phyloP scores from a whole-genome alignment of 176 grass and related monocot species.

The Eleusine indica region DNA sequence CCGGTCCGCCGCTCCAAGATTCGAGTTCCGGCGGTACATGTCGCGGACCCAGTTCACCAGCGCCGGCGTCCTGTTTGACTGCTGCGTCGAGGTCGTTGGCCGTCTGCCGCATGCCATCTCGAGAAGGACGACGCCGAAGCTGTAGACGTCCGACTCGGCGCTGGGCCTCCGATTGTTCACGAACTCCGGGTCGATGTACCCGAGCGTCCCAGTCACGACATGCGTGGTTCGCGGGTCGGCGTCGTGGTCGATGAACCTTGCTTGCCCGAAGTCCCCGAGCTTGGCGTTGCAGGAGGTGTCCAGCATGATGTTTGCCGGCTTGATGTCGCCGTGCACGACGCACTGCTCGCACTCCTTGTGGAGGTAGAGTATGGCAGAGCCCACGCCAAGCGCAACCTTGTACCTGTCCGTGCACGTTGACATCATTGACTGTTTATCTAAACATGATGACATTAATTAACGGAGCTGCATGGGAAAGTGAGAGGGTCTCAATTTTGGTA shows the following conservation, averaged over 20 bases:
- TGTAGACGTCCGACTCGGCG: slow-evolving; percentile 27
- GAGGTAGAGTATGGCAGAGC: not conserved
- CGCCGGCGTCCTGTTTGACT: not conserved
- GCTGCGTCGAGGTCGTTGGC: not conserved
- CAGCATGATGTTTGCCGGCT: slow-evolving; percentile 21
- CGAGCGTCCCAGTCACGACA: not conserved
- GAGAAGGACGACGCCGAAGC: slow-evolving; percentile 41
- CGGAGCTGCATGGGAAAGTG: too few relatives aligned
- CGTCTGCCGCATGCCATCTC: not conserved
- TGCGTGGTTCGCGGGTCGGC: not conserved
- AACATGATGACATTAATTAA: too few relatives aligned
- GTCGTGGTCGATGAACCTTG: not conserved
- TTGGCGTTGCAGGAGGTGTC: not conserved
- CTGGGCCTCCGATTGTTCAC: not conserved
- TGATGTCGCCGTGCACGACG: slow-evolving; percentile 17
- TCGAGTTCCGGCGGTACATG: not conserved
- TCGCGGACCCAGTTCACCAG: slow-evolving; percentile 47
- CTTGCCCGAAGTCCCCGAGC: not conserved
- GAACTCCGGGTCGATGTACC: slow-evolving; percentile 15
- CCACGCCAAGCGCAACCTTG: not conserved
- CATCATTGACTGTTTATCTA: too few relatives aligned
- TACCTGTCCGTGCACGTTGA: not conserved
- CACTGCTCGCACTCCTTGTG: not conserved
- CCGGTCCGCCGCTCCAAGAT: slow-evolving; percentile 48
- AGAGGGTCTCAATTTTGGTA: not conserved